Conservation (phyloP, 75 land plant genomes). For the Isoetes taiwanensis region DNA sequence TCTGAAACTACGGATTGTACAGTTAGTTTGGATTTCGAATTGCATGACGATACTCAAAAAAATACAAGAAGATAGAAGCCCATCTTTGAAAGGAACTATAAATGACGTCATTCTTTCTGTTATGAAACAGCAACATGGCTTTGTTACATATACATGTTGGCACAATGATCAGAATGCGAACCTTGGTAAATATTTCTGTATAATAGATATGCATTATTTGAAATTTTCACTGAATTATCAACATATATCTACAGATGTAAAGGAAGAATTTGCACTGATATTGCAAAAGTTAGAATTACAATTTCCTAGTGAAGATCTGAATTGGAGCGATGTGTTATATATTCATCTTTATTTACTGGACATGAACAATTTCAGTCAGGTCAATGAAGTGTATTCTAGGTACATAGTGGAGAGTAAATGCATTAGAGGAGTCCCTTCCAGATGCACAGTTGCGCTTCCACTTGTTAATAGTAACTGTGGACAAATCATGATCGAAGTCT, state of each 20-base stretch:
- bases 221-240: too few species aligned
- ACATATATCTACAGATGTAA: slow-evolving; percentile 32
- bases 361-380: slow-evolving; percentile 57
- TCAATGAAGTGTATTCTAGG: slow-evolving; percentile 59
- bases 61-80: too few species aligned
- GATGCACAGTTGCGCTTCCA: slow-evolving; percentile 71
- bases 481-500: slow-evolving; percentile 57
- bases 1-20: too few species aligned
- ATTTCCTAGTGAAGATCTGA: slow-evolving; percentile 30
- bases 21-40: too few species aligned
- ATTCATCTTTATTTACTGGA: slow-evolving; percentile 72
- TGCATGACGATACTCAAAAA: too few species aligned
- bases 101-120: too few species aligned
- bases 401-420: slow-evolving; percentile 67
- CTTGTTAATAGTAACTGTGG: slow-evolving; percentile 40
- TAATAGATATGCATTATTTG: slow-evolving; percentile 9
- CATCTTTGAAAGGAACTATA: too few species aligned
- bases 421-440: slow-evolving; percentile 77
- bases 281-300: slow-evolving; percentile 31
- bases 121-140: too few species aligned
- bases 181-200: neutral
- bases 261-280: slow-evolving; percentile 34
- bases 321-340: slow-evolving; percentile 77
- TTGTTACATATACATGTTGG: too few species aligned
- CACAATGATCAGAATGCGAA: too few species aligned